Percentiles rank a stretch among this genome's conserved stretches.
phyloP scores from a whole-genome alignment of 2,329 filamentous ascomycete genomes.

The Diaporthe destruens region DNA sequence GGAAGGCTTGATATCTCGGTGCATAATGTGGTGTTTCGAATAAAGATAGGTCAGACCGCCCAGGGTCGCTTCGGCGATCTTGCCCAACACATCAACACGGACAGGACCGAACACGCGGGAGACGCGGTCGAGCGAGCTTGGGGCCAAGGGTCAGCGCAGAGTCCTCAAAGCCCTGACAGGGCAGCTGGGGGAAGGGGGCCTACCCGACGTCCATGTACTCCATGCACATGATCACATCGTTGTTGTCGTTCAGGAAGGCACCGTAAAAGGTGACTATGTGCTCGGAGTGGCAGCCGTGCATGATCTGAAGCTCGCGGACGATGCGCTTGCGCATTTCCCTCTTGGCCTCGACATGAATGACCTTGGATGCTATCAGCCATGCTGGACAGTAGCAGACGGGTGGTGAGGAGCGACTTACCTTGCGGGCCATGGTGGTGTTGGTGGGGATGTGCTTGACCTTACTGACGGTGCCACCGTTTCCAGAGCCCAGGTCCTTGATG shows the following conservation, averaged over 20 bases:
- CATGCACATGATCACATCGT: constrained; percentile 99
- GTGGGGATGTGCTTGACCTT: constrained; percentile 96
- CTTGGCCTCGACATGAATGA: constrained; percentile 98
- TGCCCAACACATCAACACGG: constrained; percentile 94
- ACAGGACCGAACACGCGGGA: constrained; percentile 96
- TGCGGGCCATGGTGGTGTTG: constrained; percentile 96
- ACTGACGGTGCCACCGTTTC: constrained; percentile 97
- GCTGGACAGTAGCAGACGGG: constrained; percentile 12
- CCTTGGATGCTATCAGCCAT: constrained; percentile 62
- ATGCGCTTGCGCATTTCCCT: constrained; percentile 97
- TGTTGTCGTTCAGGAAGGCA: constrained; percentile 94
- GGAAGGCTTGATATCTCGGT: constrained; percentile 97
- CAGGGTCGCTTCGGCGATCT: constrained; percentile 95
- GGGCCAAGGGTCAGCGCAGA: constrained; percentile 40
- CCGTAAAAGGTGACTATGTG: constrained; percentile 99
- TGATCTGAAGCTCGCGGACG: constrained; percentile 95
- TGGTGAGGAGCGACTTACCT: constrained; percentile 68
- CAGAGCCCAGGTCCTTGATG: constrained; percentile 92
- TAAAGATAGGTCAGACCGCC: constrained; percentile 96
- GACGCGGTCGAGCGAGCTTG: constrained; percentile 86
- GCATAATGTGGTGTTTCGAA: constrained; percentile 96
- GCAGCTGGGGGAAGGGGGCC: constrained; percentile 50
- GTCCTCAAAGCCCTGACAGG: background rate
- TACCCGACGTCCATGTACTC: constrained; percentile 99
- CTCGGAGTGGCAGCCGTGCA: constrained; percentile 96